Evolutionary conservation across 331 rosid species (phyloP).

Genomic region (Malus hybrid): DNA sequence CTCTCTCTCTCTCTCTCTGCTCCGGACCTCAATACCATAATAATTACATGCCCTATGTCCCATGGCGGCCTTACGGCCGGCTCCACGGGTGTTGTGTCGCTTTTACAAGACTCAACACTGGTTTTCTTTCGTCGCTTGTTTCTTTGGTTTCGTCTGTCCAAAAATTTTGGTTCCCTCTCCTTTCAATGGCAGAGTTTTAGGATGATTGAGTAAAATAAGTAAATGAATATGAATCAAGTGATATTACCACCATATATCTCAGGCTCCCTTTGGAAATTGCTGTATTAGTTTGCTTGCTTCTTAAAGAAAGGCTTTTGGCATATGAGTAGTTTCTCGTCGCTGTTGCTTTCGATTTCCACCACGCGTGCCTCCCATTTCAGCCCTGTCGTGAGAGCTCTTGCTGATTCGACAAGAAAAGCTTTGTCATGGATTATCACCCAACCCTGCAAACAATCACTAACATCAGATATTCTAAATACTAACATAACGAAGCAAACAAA

Average conservation of each 20-base stretch:
- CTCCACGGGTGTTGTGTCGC: constrained; percentile 49
- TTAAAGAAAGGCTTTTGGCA: constrained; percentile 91
- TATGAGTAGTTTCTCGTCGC: constrained; percentile 73
- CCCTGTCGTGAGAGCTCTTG: constrained; percentile 59
- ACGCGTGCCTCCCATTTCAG: constrained; percentile 96
- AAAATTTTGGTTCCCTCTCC: constrained; percentile 35
- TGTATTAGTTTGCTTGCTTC: constrained; percentile 57
- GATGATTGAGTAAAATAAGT: constrained; percentile 41
- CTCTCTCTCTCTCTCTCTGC: constrained; percentile 23
- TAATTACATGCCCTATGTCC: constrained; percentile 74
- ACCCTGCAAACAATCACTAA: constrained; percentile 53
- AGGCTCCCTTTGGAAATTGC: constrained; percentile 21
- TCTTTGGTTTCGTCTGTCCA: constrained; percentile 39
- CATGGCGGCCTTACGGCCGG: constrained; percentile 59
- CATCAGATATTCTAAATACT: neutral
- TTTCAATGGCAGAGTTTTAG: constrained; percentile 38
- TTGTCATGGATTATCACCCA: constrained; percentile 86
- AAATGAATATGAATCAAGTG: constrained; percentile 58
- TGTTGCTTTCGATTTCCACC: constrained; percentile 69
- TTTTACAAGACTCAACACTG: too few species aligned
- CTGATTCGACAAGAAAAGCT: constrained; percentile 61
- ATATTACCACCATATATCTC: constrained; percentile 23
- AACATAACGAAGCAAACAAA: neutral
- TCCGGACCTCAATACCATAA: constrained; percentile 45
- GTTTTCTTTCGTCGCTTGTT: neutral